Conservation (phyloP, 202 grass and related monocot genomes). For the Carex arenaria region DNA sequence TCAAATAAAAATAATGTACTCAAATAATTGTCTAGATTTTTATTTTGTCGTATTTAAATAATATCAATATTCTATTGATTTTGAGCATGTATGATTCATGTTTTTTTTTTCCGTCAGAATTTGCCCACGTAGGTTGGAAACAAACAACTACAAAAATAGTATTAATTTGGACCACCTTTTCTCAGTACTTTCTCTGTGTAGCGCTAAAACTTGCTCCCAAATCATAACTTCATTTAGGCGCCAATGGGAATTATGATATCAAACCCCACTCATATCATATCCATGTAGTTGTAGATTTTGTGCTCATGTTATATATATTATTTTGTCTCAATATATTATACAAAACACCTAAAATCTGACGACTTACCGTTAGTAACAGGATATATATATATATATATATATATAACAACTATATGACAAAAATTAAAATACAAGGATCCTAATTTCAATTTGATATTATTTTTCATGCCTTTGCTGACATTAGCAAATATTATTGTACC, state of each 20-base stretch:
- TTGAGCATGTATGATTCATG: no score
- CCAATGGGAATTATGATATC: background rate
- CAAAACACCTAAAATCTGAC: background rate
- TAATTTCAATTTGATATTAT: no score
- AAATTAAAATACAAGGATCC: no score
- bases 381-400: no score
- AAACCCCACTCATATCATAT: background rate
- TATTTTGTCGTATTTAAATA: no score
- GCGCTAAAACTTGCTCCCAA: background rate
- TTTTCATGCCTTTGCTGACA: no score
- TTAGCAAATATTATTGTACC: no score
- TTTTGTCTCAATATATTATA: background rate
- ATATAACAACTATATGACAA: no score
- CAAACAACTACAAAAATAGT: background rate
- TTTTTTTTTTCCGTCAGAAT: background rate
- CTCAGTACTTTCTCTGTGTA: background rate
- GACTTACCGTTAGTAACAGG: no score
- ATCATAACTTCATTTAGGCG: background rate
- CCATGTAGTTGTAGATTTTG: background rate
- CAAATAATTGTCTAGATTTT: no score
- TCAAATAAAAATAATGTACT: no score
- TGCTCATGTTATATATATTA: background rate
- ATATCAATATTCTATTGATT: no score
- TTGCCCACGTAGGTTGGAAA: background rate
- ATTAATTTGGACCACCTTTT: background rate